Conservation (phyloP, 345 rosid species). For the Pugionium cornutum region DNA sequence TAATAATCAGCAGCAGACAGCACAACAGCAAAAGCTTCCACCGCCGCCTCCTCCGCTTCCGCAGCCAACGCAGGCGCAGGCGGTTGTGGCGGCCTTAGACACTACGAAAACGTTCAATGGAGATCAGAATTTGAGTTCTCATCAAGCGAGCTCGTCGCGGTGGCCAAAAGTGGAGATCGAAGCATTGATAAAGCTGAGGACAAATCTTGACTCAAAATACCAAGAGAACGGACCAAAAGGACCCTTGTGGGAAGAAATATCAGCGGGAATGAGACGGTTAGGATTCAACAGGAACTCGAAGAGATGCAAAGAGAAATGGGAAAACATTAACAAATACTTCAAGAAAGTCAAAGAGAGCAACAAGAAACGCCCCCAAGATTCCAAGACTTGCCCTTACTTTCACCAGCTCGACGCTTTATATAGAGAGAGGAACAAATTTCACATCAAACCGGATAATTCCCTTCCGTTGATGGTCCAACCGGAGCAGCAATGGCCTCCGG, state of each 20-base stretch:
- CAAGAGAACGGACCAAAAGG: conserved; percentile 68
- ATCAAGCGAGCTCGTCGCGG: conserved; percentile 44
- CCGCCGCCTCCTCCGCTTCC: neutral
- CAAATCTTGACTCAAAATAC: conserved; percentile 47
- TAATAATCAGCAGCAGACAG: neutral
- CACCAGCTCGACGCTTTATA: conserved; percentile 71
- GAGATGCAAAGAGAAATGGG: conserved; percentile 86
- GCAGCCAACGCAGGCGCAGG: neutral
- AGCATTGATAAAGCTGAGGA: conserved; percentile 53
- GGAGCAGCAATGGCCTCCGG: conserved; percentile 80
- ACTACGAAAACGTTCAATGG: conserved; percentile 38
- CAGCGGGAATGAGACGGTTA: conserved; percentile 58
- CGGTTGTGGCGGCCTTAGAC: conserved; percentile 3
- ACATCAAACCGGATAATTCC: conserved; percentile 47
- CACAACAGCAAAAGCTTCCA: conserved; percentile 18
- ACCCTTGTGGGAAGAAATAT: conserved; percentile 74
- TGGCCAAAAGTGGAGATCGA: conserved; percentile 59
- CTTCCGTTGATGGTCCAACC: conserved; percentile 65
- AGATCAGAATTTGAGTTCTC: conserved; percentile 32
- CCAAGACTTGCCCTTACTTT: conserved; percentile 80
- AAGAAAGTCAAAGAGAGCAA: conserved; percentile 80
- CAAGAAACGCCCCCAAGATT: conserved; percentile 71
- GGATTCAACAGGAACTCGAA: conserved; percentile 72
- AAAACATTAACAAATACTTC: conserved; percentile 79
- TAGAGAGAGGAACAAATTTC: conserved; percentile 48